A percentile compares a stretch with the other conserved stretches of the same genome.
Conservation (phyloP, 192 early-diverging fungal species). For the Coemansia nantahalensis region DNA sequence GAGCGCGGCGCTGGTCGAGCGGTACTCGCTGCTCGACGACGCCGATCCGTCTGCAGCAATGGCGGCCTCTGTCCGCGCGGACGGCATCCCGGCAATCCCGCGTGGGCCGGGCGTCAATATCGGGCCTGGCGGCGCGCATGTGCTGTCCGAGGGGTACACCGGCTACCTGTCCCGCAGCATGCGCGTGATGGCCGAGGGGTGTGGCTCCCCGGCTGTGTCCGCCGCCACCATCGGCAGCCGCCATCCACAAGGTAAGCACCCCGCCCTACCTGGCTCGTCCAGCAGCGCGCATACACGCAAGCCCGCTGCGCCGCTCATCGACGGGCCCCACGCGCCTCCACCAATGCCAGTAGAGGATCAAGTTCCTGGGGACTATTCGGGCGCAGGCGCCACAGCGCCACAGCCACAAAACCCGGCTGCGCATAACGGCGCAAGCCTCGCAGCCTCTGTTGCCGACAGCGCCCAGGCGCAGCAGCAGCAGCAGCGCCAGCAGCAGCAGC, state of each 20-base stretch:
- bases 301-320: too few species aligned
- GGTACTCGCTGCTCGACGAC: conserved; percentile 23
- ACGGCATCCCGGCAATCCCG: conserved; percentile 21
- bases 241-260: too few species aligned
- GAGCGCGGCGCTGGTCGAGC: conserved; percentile 42
- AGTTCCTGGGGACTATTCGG: too few species aligned
- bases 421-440: too few species aligned
- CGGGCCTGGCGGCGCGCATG: conserved; percentile 21
- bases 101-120: conserved; percentile 42
- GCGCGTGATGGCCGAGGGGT: conserved; percentile 14
- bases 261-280: too few species aligned
- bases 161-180: conserved; percentile 29
- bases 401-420: too few species aligned
- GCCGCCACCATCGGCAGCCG: not conserved
- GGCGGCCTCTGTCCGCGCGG: not conserved
- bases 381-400: too few species aligned
- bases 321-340: too few species aligned
- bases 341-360: too few species aligned
- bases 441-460: too few species aligned
- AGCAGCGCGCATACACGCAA: too few species aligned
- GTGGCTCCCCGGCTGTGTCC: not conserved
- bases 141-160: conserved; percentile 29
- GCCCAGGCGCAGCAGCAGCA: not conserved
- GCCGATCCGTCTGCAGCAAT: conserved; percentile 12
- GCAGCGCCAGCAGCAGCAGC: too few species aligned